Percentiles rank a stretch among this genome's conserved stretches.
phyloP scores from a whole-genome alignment of 495 filamentous ascomycete genomes.

The Stereocaulon alpinum region DNA sequence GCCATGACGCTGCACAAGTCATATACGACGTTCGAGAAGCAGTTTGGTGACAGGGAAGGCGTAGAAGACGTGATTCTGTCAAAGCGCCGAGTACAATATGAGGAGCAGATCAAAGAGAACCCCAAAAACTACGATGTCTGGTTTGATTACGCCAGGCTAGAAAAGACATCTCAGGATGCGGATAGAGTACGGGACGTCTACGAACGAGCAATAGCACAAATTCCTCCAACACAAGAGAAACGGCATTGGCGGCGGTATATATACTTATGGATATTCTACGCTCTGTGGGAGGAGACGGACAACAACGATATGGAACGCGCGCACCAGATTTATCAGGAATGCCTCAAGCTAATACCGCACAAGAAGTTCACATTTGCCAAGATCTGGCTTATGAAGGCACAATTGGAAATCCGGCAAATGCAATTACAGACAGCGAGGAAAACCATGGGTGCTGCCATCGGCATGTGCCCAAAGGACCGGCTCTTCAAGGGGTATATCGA shows the following conservation, averaged over 20 bases:
- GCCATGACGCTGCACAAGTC: conserved; percentile 77
- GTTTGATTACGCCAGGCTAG: conserved; percentile 89
- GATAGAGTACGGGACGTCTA: conserved; percentile 86
- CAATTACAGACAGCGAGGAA: conserved; percentile 73
- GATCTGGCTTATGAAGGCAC: conserved; percentile 85
- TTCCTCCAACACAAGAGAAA: conserved; percentile 93
- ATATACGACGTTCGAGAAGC: conserved; percentile 97
- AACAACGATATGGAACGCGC: conserved; percentile 69
- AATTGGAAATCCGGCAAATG: conserved; percentile 85
- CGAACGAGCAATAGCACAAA: conserved; percentile 90
- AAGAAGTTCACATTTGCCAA: conserved; percentile 98
- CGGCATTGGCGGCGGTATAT: conserved; percentile 96
- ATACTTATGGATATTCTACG: conserved; percentile 97
- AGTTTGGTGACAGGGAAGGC: conserved; percentile 87
- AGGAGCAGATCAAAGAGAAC: conserved; percentile 86
- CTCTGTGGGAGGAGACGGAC: conserved; percentile 84
- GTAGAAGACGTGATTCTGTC: conserved; percentile 91
- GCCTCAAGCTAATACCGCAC: conserved; percentile 79
- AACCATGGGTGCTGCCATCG: conserved; percentile 77
- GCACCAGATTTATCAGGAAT: conserved; percentile 82
- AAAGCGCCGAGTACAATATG: conserved; percentile 90
- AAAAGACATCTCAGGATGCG: conserved; percentile 69
- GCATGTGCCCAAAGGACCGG: conserved; percentile 91
- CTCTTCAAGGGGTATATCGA: conserved; percentile 90
- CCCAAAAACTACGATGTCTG: conserved; percentile 90